Evolutionary conservation across 2,329 filamentous ascomycete genomes (phyloP).

Genomic region (Scortechinia acanthostroma): DNA sequence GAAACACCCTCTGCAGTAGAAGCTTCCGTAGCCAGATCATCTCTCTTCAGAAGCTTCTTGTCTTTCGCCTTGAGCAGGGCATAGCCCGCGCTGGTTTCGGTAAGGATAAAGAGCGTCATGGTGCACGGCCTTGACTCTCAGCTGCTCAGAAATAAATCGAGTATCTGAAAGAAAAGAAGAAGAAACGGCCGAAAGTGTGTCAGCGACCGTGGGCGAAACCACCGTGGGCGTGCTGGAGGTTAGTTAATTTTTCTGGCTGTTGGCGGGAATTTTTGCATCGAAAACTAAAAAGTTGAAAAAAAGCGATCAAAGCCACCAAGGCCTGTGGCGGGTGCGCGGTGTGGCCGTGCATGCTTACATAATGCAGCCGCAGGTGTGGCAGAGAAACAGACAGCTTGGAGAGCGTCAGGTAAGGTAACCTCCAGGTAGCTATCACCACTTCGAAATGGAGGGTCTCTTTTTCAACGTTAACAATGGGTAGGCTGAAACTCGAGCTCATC

Average conservation of each 20-base stretch:
- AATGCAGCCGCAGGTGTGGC: neutral
- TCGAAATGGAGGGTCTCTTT: conserved; percentile 88
- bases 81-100: conserved; percentile 87
- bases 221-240: conserved; percentile 19
- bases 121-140: conserved; percentile 20
- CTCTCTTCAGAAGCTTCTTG: conserved; percentile 92
- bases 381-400: no score
- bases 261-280: conserved; percentile 23
- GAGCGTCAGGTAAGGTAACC: no score
- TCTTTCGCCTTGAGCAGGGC: conserved; percentile 97
- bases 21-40: conserved; percentile 70
- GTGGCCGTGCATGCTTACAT: conserved; percentile 16
- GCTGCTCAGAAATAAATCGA: conserved; percentile 6
- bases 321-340: conserved; percentile 15
- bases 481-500: no score
- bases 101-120: conserved; percentile 88
- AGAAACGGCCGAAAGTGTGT: conserved; percentile 11
- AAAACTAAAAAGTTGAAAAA: conserved; percentile 23
- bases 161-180: conserved; percentile 5
- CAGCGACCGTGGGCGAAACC: conserved; percentile 8
- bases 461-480: conserved; percentile 94
- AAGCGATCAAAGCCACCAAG: conserved; percentile 11
- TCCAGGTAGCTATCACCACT: no score
- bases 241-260: conserved; percentile 12
- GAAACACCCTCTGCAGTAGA: conserved; percentile 77